A percentile compares a stretch with the other conserved stretches of the same genome.
phyloP scores from a whole-genome alignment of 331 rosid genomes.

The Malus hybrid region DNA sequence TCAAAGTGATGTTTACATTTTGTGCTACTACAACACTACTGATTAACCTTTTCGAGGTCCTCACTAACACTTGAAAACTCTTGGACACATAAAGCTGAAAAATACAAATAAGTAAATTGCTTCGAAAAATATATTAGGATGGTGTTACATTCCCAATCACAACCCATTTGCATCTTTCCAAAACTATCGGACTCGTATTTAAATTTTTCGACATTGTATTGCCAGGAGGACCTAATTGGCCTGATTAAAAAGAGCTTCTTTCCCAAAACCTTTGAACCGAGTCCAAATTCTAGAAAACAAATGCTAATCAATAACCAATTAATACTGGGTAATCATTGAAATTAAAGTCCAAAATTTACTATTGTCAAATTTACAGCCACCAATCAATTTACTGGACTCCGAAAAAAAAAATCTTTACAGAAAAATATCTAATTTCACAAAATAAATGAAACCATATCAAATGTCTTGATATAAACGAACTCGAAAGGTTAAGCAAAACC shows the following conservation, averaged over 20 bases:
- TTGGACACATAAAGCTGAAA: constrained; percentile 1
- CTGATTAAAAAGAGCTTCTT: constrained; percentile 42
- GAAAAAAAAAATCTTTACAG: too few species aligned
- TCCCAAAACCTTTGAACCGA: constrained; percentile 48
- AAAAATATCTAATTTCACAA: too few species aligned
- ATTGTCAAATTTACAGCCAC: too few species aligned
- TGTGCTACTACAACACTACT: background rate
- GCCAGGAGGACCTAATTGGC: constrained; percentile 69
- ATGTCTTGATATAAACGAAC: too few species aligned
- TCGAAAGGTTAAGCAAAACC: too few species aligned
- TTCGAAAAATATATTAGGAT: background rate
- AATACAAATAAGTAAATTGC: constrained; percentile 13
- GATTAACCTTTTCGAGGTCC: background rate
- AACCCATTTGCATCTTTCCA: constrained; percentile 42
- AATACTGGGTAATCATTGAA: too few species aligned
- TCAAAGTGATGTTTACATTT: background rate
- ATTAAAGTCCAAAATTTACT: too few species aligned
- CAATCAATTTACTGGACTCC: too few species aligned
- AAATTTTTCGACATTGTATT: constrained; percentile 50
- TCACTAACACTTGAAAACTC: background rate
- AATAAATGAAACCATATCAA: too few species aligned
- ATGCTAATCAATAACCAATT: background rate
- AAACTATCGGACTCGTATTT: constrained; percentile 37
- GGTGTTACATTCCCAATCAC: constrained; percentile 61
- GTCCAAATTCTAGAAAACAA: constrained; percentile 51